These are phyloP conservation scores for Cyberlindnera veronae DNA, from an alignment of 805 yeast genomes.

Conservation along the genomic window DNA sequence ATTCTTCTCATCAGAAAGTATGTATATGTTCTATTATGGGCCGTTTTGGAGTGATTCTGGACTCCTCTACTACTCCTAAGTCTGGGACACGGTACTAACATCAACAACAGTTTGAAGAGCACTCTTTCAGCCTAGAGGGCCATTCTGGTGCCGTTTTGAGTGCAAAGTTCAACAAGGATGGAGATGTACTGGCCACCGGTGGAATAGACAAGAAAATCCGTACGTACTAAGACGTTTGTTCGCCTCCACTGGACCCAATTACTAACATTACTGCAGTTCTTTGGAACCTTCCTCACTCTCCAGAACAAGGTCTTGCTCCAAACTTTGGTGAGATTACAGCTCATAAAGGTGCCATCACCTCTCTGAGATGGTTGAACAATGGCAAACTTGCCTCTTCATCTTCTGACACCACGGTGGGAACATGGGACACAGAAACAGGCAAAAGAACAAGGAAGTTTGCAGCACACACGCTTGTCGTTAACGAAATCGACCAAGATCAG, in stretches of 20 bases:
- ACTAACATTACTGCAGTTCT: conserved; percentile 12
- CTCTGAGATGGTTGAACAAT: conserved; percentile 50
- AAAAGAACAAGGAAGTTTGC: conserved; percentile 47
- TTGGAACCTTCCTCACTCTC: conserved; percentile 26
- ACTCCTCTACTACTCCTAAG: neutral
- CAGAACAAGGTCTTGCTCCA: conserved; percentile 12
- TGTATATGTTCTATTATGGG: conserved; percentile 12
- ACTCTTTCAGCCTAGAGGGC: conserved; percentile 40
- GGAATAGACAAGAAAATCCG: conserved; percentile 52
- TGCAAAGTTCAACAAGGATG: conserved; percentile 49
- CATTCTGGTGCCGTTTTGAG: conserved; percentile 53
- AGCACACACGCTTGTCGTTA: conserved; percentile 53
- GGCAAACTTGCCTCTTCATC: conserved; percentile 49
- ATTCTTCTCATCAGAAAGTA: conserved; percentile 4
- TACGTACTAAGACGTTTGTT: too few species aligned
- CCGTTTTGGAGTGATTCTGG: neutral
- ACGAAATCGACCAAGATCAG: conserved; percentile 43
- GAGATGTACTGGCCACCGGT: conserved; percentile 55
- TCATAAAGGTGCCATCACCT: conserved; percentile 64
- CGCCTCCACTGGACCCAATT: neutral
- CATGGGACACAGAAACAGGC: conserved; percentile 63
- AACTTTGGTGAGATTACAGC: conserved; percentile 49
- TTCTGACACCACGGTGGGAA: conserved; percentile 57
- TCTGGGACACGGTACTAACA: conserved; percentile 5
- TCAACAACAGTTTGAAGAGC: conserved; percentile 13